Base-by-base conservation (phyloP, 805 yeast genomes). In the Debaryomyces tyrocola region DNA sequence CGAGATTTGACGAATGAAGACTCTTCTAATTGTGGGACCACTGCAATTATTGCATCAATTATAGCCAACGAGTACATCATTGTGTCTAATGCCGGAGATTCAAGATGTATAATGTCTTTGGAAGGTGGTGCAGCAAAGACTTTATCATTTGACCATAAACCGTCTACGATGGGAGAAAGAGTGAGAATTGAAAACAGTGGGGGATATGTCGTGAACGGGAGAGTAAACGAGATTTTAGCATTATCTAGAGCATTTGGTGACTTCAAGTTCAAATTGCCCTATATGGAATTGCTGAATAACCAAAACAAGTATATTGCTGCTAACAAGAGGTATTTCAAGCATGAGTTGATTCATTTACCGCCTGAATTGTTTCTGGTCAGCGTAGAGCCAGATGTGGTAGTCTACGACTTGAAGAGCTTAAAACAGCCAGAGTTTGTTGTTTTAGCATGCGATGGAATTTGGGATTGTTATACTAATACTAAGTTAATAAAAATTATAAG, bases 1-100 rank as follows among this genome's bases (percentile, higher is more conserved):
- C 56, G 58, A 33, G 64, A 60, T 15, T 53, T 73, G 39, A 53
- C 57, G 20, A 31, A 35, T 7, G 20, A 51, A 15, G 62, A 62
- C 43, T 53, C 68, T 12, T 55, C 59, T 39, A 66, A 69, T 48
- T 71, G 77, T 47, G 78, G 78, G 12, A 60, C 73, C n/a, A 73
- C 78, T 1, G 77, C 71, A 1, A 66, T 70, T 2, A 56, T 70
- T 3, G 51, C 72, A 7, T 52, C 62, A 3, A 47, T 73, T 15
- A 48, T 72, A 6, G 59, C 59, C n/a, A 55, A 63, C 31, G 54
- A 60, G 28, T 68, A 60, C 47, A 66, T 87, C 11, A 73, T 77
- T 18, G 84, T 82, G 10, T 85, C 87, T 12, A 87, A 87, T 56
- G 75, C 87, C 2, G 95, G 95, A 4, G 95, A 87, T 62, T 85